Evolutionary conservation across 1,284 basidiomycete genomes (phyloP).

Genomic region (Cutaneotrichosporon cavernicola): DNA sequence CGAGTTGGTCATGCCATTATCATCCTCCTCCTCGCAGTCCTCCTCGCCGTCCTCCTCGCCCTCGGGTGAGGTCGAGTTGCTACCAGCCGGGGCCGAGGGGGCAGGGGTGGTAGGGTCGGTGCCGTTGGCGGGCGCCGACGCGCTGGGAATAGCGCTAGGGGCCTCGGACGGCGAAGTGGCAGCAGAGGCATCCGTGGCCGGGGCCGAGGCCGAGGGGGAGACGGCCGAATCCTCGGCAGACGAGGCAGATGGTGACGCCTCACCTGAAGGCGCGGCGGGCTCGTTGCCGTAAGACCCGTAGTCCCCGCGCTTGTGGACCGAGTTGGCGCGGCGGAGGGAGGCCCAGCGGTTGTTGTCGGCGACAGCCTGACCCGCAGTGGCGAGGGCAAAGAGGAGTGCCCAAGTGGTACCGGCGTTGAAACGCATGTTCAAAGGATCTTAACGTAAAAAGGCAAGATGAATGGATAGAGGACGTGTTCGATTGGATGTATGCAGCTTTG

Average conservation of each 20-base stretch:
- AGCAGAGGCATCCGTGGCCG: no score
- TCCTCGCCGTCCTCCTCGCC: neutral
- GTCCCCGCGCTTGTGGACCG: conserved; percentile 7
- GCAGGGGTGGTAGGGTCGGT: neutral
- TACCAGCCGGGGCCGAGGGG: neutral
- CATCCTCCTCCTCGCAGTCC: conserved; percentile 18
- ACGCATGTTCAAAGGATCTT: conserved; percentile 15
- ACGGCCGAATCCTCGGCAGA: no score
- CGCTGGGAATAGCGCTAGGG: neutral
- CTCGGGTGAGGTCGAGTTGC: neutral
- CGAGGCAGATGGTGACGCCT: neutral
- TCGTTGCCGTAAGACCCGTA: neutral
- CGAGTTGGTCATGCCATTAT: conserved; percentile 61
- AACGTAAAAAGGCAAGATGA: neutral
- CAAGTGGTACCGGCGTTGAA: conserved; percentile 18
- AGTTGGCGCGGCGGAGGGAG: conserved; percentile 12
- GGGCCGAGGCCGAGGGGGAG: no score
- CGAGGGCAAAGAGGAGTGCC: conserved; percentile 23
- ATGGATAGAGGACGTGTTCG: neutral
- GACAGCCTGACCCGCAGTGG: conserved; percentile 23
- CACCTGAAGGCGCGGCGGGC: neutral
- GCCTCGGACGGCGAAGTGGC: neutral
- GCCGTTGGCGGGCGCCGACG: neutral
- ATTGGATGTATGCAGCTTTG: neutral
- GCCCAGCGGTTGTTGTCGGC: conserved; percentile 17